These are phyloP conservation scores for Rhizopogon sp. DNA, from an alignment of 768 basidiomycete species.

Conservation along the genomic window DNA sequence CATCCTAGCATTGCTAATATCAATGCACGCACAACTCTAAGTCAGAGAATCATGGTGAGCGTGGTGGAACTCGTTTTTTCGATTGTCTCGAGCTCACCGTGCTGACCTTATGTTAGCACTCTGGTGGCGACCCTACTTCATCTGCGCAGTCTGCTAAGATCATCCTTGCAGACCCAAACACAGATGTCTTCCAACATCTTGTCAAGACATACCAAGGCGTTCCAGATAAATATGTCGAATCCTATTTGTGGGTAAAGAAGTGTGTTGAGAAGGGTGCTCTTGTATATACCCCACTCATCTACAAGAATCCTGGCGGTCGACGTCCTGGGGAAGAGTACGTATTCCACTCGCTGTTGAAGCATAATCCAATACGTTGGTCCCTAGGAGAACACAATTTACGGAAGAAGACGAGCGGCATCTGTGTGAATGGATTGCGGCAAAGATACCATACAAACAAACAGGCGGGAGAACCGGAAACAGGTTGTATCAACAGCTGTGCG, in stretches of 20 bases:
- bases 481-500: conserved; percentile 76
- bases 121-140: conserved; percentile 72
- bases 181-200: conserved; percentile 69
- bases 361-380: background rate
- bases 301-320: conserved; percentile 81
- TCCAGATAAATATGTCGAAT: conserved; percentile 72
- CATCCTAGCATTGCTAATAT: conserved; percentile 77
- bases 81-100: background rate
- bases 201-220: conserved; percentile 68
- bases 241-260: conserved; percentile 80
- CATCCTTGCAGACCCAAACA: conserved; percentile 76
- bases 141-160: conserved; percentile 68
- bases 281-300: conserved; percentile 69
- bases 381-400: conserved; percentile 73
- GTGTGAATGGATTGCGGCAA: conserved; percentile 75
- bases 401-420: conserved; percentile 72
- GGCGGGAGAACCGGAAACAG: conserved; percentile 81
- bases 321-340: conserved; percentile 77
- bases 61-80: background rate
- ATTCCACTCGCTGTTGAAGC: background rate
- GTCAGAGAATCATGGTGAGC: conserved; percentile 65
- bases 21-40: conserved; percentile 62
- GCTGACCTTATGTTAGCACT: conserved; percentile 45
- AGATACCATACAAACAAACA: conserved; percentile 80
- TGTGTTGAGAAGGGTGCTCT: conserved; percentile 67